A percentile compares a stretch with the other conserved stretches of the same genome.
These are phyloP conservation scores for Raphanus raphanistrum DNA, from an alignment of 345 rosid genomes.

Conservation along the genomic window DNA sequence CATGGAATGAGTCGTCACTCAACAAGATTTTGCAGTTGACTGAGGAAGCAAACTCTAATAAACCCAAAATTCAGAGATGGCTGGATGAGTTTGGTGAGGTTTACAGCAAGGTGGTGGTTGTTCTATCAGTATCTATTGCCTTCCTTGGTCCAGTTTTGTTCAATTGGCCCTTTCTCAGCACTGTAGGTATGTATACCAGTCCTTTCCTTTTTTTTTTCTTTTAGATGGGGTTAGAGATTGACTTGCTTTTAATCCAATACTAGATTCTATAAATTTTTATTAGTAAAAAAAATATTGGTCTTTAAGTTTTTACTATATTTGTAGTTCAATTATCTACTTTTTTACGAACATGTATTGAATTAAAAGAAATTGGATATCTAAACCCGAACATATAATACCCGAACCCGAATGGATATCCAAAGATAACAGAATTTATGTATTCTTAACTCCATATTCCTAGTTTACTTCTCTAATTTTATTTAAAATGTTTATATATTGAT, in stretches of 20 bases:
- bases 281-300: no score
- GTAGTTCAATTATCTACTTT: no score
- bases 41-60: not conserved
- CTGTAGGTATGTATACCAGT: not conserved
- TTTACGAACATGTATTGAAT: no score
- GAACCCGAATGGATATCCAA: no score
- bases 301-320: no score
- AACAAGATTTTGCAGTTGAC: not conserved
- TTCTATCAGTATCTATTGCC: not conserved
- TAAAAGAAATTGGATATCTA: no score
- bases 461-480: no score
- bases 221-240: not conserved
- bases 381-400: no score
- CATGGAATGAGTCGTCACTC: not conserved
- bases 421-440: no score
- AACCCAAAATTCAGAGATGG: not conserved
- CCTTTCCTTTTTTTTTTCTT: not conserved
- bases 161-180: not conserved
- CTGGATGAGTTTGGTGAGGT: not conserved
- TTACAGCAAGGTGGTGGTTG: not conserved
- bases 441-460: no score
- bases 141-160: not conserved
- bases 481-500: no score
- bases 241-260: not conserved
- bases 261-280: no score